Conservation (phyloP, 305 asterid species). For the Fraxinus angustifolia region DNA sequence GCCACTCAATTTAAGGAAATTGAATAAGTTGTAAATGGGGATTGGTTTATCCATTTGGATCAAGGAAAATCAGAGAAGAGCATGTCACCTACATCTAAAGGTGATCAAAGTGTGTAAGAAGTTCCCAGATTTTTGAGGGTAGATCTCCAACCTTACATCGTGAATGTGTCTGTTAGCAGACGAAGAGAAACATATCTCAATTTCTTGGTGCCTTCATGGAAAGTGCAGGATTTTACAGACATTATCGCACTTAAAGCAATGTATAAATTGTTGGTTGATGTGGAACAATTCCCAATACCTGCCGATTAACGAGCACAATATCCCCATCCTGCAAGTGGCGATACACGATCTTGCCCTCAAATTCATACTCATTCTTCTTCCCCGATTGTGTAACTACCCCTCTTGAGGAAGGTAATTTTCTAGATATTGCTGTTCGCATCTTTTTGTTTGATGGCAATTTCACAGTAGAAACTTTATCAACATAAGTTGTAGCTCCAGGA, state of each 20-base stretch:
- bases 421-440: slow-evolving; percentile 60
- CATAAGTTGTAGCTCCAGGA: slow-evolving; percentile 76
- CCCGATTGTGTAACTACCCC: slow-evolving; percentile 59
- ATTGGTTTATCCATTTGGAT: not conserved
- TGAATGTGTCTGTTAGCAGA: not conserved
- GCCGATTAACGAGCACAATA: slow-evolving; percentile 93
- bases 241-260: slow-evolving; percentile 5
- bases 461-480: slow-evolving; percentile 58
- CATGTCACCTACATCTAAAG: not conserved
- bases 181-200: not conserved
- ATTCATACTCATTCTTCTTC: slow-evolving; percentile 56
- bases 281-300: slow-evolving; percentile 46
- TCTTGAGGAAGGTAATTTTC: slow-evolving; percentile 85
- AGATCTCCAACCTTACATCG: not conserved
- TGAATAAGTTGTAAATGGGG: not conserved
- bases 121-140: not conserved
- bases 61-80: not conserved
- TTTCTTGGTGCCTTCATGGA: not conserved
- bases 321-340: slow-evolving; percentile 99
- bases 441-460: slow-evolving; percentile 46
- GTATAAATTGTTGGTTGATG: slow-evolving; percentile 6
- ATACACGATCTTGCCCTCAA: slow-evolving; percentile 77
- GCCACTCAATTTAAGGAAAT: not conserved
- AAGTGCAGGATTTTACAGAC: not conserved
- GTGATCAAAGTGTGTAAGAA: not conserved